Evolutionary conservation across 2,329 filamentous ascomycete genomes (phyloP), one percentile per base, ranked within the genome.

Genomic region (Alternaria metachromatica): DNA sequence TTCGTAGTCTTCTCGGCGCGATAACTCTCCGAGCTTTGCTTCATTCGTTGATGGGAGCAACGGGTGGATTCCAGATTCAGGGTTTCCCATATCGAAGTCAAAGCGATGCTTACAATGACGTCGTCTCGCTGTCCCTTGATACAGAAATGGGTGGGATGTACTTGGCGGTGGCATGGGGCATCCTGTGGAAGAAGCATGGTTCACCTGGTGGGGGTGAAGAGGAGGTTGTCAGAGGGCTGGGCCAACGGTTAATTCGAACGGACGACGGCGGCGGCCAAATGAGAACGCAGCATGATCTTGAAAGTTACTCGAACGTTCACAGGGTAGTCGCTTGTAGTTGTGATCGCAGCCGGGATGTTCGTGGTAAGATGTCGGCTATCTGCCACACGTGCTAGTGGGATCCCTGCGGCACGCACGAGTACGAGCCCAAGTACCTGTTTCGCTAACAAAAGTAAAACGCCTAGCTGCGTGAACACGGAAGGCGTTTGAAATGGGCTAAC

Each of bases 41-140:
- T 61, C 53, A 74, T 75, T 78, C 70, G 73, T 71, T 70, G 76
- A 75, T 77, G 65, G 18, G 23, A 64, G 65, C 67, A 73, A 69
- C 64, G 48, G 44, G 66, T 65, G 66, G 71, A 60, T 56, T 48
- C 23, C 44, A 41, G n/a, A 55, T 60, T 63, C 58, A 59, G 70
- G 70, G 63, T 66, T 23, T 65, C 41, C 20, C 53, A 25, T 49
- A 76, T 75, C 73, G 68, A 63, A 48, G 18, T 50, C 58, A 58
- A 50, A 62, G 60, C 56, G 43, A 66, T 69, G 60, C 70, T 65
- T 59, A 53, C 44, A 30, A 72, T 78, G 76, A 78, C 75, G 75
- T 78, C 63, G 58, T 55, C 58, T 41, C 9, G 28, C 18, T 55
- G 60, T 55, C 58, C 48, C 53, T 55, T 58, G 55, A 64, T 46